Evolutionary conservation across 352 stramenopile genomes (phyloP).

Genomic region (Phytophthora boehmeriae): DNA sequence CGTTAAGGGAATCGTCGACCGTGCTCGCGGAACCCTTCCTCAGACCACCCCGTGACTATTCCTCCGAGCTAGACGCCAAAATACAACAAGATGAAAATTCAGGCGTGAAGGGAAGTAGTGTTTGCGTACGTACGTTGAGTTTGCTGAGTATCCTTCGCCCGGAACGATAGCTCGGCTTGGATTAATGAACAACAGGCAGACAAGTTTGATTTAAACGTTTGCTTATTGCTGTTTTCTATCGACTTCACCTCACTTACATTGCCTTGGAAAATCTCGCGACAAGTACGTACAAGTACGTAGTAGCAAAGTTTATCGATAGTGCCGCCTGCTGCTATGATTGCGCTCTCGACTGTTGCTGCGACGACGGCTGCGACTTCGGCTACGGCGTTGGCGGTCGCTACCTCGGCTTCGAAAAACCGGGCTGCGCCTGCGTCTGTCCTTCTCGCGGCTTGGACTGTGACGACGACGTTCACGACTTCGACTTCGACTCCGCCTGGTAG

Average conservation of each 20-base stretch:
- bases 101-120: slow-evolving; percentile 16
- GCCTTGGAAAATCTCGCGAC: no score
- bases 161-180: slow-evolving; percentile 18
- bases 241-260: not conserved
- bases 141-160: slow-evolving; percentile 23
- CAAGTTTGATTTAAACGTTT: slow-evolving; percentile 17
- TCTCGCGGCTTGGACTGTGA: slow-evolving; percentile 27
- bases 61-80: slow-evolving; percentile 9
- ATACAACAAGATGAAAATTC: slow-evolving; percentile 17
- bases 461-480: slow-evolving; percentile 33
- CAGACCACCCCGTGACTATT: slow-evolving; percentile 22
- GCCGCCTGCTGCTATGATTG: slow-evolving; percentile 15
- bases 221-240: not conserved
- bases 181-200: slow-evolving; percentile 19
- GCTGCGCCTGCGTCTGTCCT: slow-evolving; percentile 31
- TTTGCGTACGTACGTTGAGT: slow-evolving; percentile 34
- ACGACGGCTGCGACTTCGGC: slow-evolving; percentile 41
- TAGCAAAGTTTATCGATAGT: slow-evolving; percentile 13
- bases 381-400: slow-evolving; percentile 37
- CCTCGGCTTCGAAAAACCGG: slow-evolving; percentile 24
- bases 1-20: slow-evolving; percentile 85
- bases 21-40: slow-evolving; percentile 54
- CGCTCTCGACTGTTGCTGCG: slow-evolving; percentile 35
- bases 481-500: slow-evolving; percentile 30
- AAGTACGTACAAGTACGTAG: no score